These are phyloP conservation scores for Penicillium sp. DNA, from an alignment of 2,329 filamentous ascomycete genomes.

Conservation along the genomic window DNA sequence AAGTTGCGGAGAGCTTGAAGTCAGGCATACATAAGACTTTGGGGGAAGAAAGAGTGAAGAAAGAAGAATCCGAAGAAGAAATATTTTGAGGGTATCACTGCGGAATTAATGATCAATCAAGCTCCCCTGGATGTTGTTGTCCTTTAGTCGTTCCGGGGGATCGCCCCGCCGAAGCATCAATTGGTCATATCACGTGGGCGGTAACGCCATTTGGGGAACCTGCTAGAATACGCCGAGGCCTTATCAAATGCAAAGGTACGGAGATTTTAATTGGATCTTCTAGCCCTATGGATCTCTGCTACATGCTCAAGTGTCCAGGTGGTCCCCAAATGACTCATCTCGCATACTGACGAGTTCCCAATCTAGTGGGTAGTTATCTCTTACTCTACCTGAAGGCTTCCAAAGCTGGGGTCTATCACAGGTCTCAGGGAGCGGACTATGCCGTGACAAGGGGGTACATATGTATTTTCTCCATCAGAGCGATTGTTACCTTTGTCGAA, in stretches of 20 bases:
- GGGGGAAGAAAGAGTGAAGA: background rate
- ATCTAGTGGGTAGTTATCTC: background rate
- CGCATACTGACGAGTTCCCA: background rate
- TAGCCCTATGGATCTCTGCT: background rate
- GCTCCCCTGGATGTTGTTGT: constrained; percentile 23
- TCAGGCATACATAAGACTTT: constrained; percentile 62
- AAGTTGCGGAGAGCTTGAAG: constrained; percentile 89
- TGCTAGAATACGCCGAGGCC: constrained; percentile 24
- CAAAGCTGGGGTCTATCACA: background rate
- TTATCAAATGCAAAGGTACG: background rate
- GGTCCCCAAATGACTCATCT: background rate
- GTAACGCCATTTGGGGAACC: constrained; percentile 26
- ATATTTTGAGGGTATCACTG: constrained; percentile 4
- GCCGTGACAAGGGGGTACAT: background rate
- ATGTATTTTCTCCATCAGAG: background rate
- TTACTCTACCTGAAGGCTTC: background rate
- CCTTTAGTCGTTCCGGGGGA: constrained; percentile 28
- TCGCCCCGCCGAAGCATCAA: constrained; percentile 26
- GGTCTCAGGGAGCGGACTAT: background rate
- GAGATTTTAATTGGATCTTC: background rate
- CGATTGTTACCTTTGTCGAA: background rate
- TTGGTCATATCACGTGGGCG: constrained; percentile 34
- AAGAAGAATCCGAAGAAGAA: constrained; percentile 2
- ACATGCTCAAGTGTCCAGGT: background rate
- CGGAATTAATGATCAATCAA: constrained; percentile 13